Evolutionary conservation across 805 yeast species (phyloP), one percentile per base, ranked within the genome.

Genomic region (Candida tallmaniae): DNA sequence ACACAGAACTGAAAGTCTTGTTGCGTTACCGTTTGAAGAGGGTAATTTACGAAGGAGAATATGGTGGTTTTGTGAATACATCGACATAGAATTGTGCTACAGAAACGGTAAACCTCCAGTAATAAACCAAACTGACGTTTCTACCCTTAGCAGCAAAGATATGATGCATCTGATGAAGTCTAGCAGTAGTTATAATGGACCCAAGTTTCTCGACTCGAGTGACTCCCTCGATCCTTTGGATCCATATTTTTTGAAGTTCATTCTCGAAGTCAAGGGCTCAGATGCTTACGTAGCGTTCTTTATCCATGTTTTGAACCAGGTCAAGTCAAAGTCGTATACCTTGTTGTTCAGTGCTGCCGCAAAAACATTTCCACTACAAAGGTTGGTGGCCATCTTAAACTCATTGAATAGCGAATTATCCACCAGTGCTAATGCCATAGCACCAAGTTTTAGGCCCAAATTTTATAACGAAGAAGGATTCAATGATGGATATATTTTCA

Each of bases 41-140:
- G 51, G 45, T 19, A 29, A 25, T 9, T 33, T 42, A 15, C 49
- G 66, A 25, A 47, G 62, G 31, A 44, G 41, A 8, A 33, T 63
- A 1, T 65, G 72, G 72, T 52, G 60, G 52, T 51, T 52, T 21
- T 62, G 69, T 41, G 60, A 56, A 25, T 57, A 46, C 36, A 52
- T 52, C 19, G 70, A 65, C 31, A 57, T 56, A 42, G 72, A 65
- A 35, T 48, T 58, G 13, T 60, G 66, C 38, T 63, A 56, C 40
- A 52, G 68, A 23, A 42, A 48, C 32, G 72, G 70, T 4, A 64
- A 62, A 32, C 66, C 70, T 1, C 70, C 70, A 1, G 35, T 62
- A 34, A 52, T 65, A 5, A 62, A 62, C 38, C 44, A 34, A 4
- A 27, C 43, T 5, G 71, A 65, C 34, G 62, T 59, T 13, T 45